These are phyloP conservation scores for Trichocladium antarcticum DNA, from an alignment of 495 filamentous ascomycete species.

Conservation along the genomic window DNA sequence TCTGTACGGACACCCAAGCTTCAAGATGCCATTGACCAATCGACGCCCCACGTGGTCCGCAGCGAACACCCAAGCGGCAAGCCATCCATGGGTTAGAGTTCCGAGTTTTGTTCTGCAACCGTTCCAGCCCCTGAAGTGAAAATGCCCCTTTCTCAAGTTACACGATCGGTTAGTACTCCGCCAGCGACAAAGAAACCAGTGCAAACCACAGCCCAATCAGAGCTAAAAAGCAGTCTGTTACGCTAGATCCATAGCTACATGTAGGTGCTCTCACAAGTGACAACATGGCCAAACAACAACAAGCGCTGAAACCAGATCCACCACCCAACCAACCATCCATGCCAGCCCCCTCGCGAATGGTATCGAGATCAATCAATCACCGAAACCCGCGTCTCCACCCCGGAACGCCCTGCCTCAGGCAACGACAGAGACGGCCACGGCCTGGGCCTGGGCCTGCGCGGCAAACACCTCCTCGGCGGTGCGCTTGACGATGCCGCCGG, in stretches of 20 bases:
- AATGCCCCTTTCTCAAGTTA: too few relatives aligned
- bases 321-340: too few relatives aligned
- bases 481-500: slow-evolving; percentile 85
- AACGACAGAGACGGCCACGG: background rate
- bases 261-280: background rate
- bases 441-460: too few relatives aligned
- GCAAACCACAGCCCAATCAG: background rate
- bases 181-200: too few relatives aligned
- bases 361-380: slow-evolving; percentile 5
- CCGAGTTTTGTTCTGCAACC: too few relatives aligned
- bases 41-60: slow-evolving; percentile 15
- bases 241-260: background rate
- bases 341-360: background rate
- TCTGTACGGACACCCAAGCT: background rate
- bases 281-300: background rate
- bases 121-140: too few relatives aligned
- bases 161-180: too few relatives aligned
- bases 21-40: slow-evolving; percentile 19
- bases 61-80: too few relatives aligned
- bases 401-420: background rate
- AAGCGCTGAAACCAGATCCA: background rate
- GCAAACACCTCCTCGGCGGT: slow-evolving; percentile 56
- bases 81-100: too few relatives aligned
- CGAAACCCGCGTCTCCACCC: too few relatives aligned
- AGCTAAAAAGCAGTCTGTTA: background rate